phyloP scores from a whole-genome alignment of 2,329 filamentous ascomycete species.

The Ophiocordyceps polyrhachis-furcata region DNA sequence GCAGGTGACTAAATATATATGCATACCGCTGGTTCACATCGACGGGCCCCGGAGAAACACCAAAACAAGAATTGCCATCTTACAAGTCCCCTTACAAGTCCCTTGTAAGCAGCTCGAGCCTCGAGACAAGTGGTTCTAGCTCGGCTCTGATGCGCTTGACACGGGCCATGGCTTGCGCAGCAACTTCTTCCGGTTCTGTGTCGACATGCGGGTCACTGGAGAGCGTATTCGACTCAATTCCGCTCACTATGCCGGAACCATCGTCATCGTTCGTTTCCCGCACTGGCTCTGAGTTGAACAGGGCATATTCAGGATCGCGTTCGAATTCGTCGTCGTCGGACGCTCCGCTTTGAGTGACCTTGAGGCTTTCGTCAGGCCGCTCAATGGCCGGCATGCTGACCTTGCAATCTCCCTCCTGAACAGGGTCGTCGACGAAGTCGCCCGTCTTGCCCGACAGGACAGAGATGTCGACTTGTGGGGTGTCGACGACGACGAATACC shows the following conservation, averaged over 20 bases:
- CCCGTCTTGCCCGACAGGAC: constrained; percentile 54
- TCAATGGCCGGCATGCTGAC: constrained; percentile 36
- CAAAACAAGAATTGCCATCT: too few relatives aligned
- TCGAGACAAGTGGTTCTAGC: constrained; percentile 16
- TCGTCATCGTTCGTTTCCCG: constrained; percentile 3
- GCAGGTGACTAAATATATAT: too few relatives aligned
- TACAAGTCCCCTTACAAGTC: constrained; percentile 10
- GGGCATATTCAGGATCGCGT: constrained; percentile 40
- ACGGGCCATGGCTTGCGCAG: constrained; percentile 26
- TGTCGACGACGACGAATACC: constrained; percentile 62
- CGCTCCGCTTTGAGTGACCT: constrained; percentile 3
- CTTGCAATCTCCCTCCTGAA: constrained; percentile 27
- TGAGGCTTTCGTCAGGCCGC: constrained; percentile 18
- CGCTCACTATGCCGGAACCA: constrained; percentile 27
- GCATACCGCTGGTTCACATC: too few relatives aligned
- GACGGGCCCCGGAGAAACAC: not conserved
- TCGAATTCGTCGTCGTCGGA: constrained; percentile 38
- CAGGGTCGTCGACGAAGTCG: constrained; percentile 28
- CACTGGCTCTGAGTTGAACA: constrained; percentile 30
- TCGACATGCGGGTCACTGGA: constrained; percentile 47
- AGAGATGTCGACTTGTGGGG: constrained; percentile 45
- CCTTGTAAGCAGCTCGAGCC: constrained; percentile 18
- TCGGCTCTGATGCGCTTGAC: constrained; percentile 28
- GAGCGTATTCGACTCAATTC: constrained; percentile 41
- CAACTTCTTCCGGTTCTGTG: constrained; percentile 27